phyloP scores from a whole-genome alignment of 2,329 filamentous ascomycete genomes.

The Cladosporium sp. region DNA sequence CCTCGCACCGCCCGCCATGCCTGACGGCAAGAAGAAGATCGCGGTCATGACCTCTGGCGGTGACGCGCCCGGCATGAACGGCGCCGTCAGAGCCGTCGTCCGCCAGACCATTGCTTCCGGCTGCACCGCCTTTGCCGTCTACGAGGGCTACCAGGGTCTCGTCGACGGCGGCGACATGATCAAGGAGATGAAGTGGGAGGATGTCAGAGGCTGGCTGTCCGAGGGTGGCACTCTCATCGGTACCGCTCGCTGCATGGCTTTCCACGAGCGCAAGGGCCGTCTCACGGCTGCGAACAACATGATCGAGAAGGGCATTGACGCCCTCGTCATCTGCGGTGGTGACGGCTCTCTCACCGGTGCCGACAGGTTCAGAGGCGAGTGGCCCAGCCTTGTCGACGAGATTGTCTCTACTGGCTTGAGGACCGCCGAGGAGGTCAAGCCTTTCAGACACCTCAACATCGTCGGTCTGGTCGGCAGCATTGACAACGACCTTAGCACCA shows the following conservation, averaged over 20 bases:
- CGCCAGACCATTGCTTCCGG: conserved; percentile 81
- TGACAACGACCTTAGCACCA: conserved; percentile 96
- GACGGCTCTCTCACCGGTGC: conserved; percentile 95
- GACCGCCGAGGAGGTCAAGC: conserved; percentile 64
- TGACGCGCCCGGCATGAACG: conserved; percentile 94
- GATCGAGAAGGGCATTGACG: conserved; percentile 88
- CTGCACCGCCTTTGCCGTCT: conserved; percentile 51
- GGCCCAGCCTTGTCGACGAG: conserved; percentile 83
- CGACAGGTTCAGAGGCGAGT: conserved; percentile 87
- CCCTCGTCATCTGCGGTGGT: conserved; percentile 93
- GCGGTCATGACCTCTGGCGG: conserved; percentile 93
- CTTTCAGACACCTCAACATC: conserved; percentile 87
- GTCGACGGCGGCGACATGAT: conserved; percentile 88
- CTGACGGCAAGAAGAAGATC: conserved; percentile 56
- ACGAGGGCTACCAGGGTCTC: conserved; percentile 94
- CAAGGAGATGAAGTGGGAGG: conserved; percentile 81
- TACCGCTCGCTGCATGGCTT: conserved; percentile 87
- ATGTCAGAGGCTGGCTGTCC: conserved; percentile 89
- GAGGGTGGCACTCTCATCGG: conserved; percentile 95
- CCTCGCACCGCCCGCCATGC: conserved; percentile 23
- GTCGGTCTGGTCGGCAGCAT: conserved; percentile 95
- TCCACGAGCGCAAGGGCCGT: conserved; percentile 83
- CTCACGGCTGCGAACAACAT: conserved; percentile 89
- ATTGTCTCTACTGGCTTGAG: conserved; percentile 72
- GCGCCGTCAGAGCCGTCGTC: conserved; percentile 82